phyloP scores from a whole-genome alignment of 208 protist species.

The Wallacemonas sp. region DNA sequence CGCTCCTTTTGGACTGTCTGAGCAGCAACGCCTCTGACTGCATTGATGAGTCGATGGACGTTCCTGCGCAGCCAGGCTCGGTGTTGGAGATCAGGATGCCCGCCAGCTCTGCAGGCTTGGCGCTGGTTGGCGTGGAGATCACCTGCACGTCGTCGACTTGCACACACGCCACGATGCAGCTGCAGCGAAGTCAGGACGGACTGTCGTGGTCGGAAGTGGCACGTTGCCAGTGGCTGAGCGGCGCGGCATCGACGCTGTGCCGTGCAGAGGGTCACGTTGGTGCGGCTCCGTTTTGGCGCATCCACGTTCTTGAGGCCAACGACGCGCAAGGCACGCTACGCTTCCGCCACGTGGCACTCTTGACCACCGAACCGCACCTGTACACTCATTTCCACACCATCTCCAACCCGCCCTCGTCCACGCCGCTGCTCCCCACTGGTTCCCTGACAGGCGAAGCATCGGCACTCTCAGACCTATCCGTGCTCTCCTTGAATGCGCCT shows the following conservation, averaged over 20 bases:
- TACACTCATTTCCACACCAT: constrained; percentile 3
- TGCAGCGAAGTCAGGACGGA: not conserved
- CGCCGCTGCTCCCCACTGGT: not conserved
- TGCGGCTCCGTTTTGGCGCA: constrained; percentile 45
- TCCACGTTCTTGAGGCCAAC: constrained; percentile 28
- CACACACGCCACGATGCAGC: not conserved
- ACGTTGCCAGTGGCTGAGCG: not conserved
- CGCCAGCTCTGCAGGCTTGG: not conserved
- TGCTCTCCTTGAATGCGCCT: not conserved
- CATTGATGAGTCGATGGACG: too few species aligned
- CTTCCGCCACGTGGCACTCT: not conserved
- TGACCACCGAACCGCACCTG: constrained; percentile 5
- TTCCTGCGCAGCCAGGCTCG: not conserved
- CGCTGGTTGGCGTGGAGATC: not conserved
- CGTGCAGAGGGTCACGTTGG: constrained; percentile 27
- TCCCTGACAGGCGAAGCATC: not conserved
- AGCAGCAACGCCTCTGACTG: not conserved
- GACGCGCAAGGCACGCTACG: not conserved
- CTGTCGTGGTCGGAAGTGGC: not conserved
- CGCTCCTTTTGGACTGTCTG: not conserved
- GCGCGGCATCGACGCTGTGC: not conserved
- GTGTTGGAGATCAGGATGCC: not conserved
- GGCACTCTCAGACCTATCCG: not conserved
- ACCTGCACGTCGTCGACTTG: constrained; percentile 1
- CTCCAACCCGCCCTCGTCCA: not conserved